Evolutionary conservation across 176 grass and related monocot genomes (phyloP).

Genomic region (Zoysia pacifica): DNA sequence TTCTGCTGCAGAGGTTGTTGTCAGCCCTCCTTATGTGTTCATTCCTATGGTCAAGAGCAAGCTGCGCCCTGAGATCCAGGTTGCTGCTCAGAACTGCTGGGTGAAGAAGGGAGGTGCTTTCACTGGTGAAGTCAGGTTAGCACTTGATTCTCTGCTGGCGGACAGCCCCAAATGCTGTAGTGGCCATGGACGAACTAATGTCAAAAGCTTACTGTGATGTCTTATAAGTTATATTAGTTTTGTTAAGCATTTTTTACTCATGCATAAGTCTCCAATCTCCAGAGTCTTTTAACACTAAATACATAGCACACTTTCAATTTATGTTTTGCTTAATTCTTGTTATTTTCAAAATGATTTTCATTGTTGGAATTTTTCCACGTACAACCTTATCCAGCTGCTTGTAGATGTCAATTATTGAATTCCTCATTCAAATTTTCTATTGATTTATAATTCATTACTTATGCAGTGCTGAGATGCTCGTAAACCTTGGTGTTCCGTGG

Average conservation of each 20-base stretch:
- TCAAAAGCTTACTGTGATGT: neutral
- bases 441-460: constrained; percentile 4
- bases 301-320: neutral
- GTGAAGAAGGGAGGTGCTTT: constrained; percentile 95
- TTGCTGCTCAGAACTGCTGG: constrained; percentile 99
- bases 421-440: neutral
- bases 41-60: constrained; percentile 64
- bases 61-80: constrained; percentile 71
- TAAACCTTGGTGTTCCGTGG: constrained; percentile 83
- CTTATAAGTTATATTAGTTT: neutral
- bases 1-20: constrained; percentile 73
- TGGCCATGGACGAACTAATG: constrained; percentile 15
- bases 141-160: neutral
- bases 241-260: neutral
- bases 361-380: neutral
- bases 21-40: constrained; percentile 90
- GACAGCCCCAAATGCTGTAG: neutral
- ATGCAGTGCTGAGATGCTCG: constrained; percentile 94
- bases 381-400: neutral
- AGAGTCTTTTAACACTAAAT: no score
- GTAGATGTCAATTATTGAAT: neutral
- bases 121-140: constrained; percentile 91
- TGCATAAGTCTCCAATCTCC: neutral
- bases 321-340: neutral
- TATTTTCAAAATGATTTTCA: constrained; percentile 3